These are phyloP conservation scores for Grammothele lineata DNA, from an alignment of 768 basidiomycete species.

Conservation along the genomic window DNA sequence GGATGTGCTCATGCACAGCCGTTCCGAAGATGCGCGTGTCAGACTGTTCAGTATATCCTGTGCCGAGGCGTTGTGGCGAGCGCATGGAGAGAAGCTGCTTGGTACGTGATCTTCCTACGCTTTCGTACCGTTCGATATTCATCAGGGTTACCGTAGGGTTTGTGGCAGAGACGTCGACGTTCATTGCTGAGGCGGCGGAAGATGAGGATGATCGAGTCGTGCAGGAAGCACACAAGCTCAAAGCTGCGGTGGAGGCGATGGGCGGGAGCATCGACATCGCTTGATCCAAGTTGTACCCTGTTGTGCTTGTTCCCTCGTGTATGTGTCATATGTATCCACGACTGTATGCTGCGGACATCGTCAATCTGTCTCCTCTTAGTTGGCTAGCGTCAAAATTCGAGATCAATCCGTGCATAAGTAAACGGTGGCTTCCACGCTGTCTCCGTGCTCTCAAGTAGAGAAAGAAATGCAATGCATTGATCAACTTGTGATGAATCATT, in stretches of 20 bases:
- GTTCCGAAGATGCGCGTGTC: constrained; percentile 71
- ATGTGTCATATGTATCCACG: no score
- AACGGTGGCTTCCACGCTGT: no score
- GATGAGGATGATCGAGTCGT: constrained; percentile 87
- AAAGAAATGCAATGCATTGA: no score
- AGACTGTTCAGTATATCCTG: constrained; percentile 69
- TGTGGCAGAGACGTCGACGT: constrained; percentile 75
- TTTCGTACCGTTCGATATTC: not conserved
- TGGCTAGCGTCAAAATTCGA: no score
- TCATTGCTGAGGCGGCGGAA: constrained; percentile 83
- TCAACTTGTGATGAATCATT: no score
- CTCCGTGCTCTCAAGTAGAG: no score
- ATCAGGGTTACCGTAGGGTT: constrained; percentile 45
- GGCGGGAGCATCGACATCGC: constrained; percentile 50
- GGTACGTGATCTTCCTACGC: constrained; percentile 39
- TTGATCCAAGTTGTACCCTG: not conserved
- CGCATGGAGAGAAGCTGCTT: constrained; percentile 69
- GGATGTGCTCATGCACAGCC: constrained; percentile 81
- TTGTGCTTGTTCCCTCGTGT: no score
- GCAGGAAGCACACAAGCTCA: constrained; percentile 60
- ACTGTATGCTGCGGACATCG: no score
- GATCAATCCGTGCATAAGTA: no score
- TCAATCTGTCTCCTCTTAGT: no score
- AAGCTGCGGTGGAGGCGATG: constrained; percentile 65
- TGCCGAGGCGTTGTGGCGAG: constrained; percentile 70